These are phyloP conservation scores for Xylaria sp. DNA, from an alignment of 2,329 filamentous ascomycete species.

Conservation along the genomic window DNA sequence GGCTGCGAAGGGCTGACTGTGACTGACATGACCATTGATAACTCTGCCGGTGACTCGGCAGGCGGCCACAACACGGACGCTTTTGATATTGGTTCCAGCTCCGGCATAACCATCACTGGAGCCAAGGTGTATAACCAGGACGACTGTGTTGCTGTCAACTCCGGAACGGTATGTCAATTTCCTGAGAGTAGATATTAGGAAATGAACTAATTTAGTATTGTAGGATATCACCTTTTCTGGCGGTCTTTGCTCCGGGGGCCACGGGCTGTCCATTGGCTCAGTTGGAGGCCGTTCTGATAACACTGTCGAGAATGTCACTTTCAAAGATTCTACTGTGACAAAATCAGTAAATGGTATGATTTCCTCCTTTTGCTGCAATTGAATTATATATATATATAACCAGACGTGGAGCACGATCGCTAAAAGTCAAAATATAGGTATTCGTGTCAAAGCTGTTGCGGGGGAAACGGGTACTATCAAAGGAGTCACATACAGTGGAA, in stretches of 20 bases:
- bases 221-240: constrained; percentile 49
- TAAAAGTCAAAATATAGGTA: constrained; percentile 42
- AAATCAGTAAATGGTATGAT: constrained; percentile 61
- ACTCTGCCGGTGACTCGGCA: constrained; percentile 60
- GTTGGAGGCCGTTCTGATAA: constrained; percentile 67
- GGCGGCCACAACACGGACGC: constrained; percentile 65
- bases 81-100: constrained; percentile 60
- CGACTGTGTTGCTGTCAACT: constrained; percentile 68
- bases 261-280: constrained; percentile 68
- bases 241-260: constrained; percentile 61
- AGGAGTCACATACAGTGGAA: constrained; percentile 63
- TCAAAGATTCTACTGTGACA: constrained; percentile 58
- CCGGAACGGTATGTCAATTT: constrained; percentile 51
- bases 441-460: constrained; percentile 67
- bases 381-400: background rate
- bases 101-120: constrained; percentile 59
- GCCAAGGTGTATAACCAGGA: constrained; percentile 67
- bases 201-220: background rate
- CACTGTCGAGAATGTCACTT: constrained; percentile 61
- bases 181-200: too few species aligned
- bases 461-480: constrained; percentile 62
- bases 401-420: background rate
- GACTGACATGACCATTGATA: constrained; percentile 64
- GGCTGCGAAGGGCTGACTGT: constrained; percentile 56
- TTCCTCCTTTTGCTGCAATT: too few species aligned